Base-by-base conservation (phyloP, 306 rosid species). In the Citrullus amarus region DNA sequence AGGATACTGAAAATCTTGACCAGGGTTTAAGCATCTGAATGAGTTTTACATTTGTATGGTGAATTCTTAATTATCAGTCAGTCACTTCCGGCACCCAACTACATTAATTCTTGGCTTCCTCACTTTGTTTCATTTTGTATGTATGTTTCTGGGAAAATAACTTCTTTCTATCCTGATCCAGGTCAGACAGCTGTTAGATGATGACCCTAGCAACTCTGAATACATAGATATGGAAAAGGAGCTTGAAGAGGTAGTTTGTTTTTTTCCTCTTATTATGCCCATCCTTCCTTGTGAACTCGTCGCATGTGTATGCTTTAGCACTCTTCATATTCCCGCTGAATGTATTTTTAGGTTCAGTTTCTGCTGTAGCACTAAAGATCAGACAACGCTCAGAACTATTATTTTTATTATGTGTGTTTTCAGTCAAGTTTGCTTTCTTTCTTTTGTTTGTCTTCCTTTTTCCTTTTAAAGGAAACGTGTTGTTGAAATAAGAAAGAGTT, bases 221-320 rank as follows among this genome's bases (percentile, higher is more conserved):
- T 92, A 91, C 88, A 93, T 80, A 46, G 98, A 95, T 78, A 89
- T 95, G 98, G 97, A 91, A 88, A 92, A 88, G 81, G 98, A 95
- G 84, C 95, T 95, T 80, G 77, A 61, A 6, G 98, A 91, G 98
- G 98, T 94, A 81, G 34, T 16, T 69, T n/a, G 18, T 53, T 43
- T 30, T 53, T 39, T 8, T 78, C 14, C 38, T 48, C 72, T 43
- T 66, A 75, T 62, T 9, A 2, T n/a, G 16, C 53, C 43, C 8
- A 4, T 51, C 34, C 75, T 17, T 25, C 18, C 9, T 66, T 28
- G 28, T 48, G 50, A 8, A 14, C 72, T 55, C 67, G 44, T 32
- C 78, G 46, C 34, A 44, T 60, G 38, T 58, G 36, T 80, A 3
- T 81, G 28, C 34, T 39, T 63, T 38, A 48, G 39, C n/a, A 36